Evolutionary conservation across 2,329 filamentous ascomycete species (phyloP), one percentile per base, ranked within the genome.

Genomic region (Venturiaceae sp.): DNA sequence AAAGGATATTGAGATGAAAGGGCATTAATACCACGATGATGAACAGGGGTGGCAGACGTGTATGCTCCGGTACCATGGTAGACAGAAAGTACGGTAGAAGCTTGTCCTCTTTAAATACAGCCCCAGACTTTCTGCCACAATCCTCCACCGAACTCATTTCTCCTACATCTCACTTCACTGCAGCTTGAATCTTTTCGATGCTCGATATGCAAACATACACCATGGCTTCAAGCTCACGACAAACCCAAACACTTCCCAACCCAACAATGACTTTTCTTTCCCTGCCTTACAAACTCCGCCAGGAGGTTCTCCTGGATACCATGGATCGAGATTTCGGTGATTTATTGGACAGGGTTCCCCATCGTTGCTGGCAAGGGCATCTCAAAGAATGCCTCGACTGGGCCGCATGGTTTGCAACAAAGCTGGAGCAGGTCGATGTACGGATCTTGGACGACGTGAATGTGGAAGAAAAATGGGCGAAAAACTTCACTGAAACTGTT

Each of bases 11-110:
- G 57, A 58, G 23, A 16, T 23, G 53, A 53, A 28, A 9, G 34
- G 44, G 9, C 39, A 32, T 33, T 28, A 58, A 34, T 58, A 16
- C 3, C 28, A 46, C 41, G 46, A 55, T 54, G 47, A 58, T 19
- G 47, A 55, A 4, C 9, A 57, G 36, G 53, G 53, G 34, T 59
- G 37, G 50, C 44, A n/a, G 28, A 26, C 16, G 9, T n/a, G 23
- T 28, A 26, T 13, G 5, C 5, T 23, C 16, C 14, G n/a, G n/a
- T n/a, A n/a, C n/a, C n/a, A n/a, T 39, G n/a, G n/a, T 39, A n/a
- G 19, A 21, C 11, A 54, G 32, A 36, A 14, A 7, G 30, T 36
- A 30, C 19, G 34, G 34, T 11, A 19, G 52, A 6, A 30, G n/a
- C n/a, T n/a, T n/a, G n/a, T n/a, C n/a, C n/a, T n/a, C n/a, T n/a